Evolutionary conservation across 106 monocot genomes (phyloP).

Genomic region (Vanilla planifolia): DNA sequence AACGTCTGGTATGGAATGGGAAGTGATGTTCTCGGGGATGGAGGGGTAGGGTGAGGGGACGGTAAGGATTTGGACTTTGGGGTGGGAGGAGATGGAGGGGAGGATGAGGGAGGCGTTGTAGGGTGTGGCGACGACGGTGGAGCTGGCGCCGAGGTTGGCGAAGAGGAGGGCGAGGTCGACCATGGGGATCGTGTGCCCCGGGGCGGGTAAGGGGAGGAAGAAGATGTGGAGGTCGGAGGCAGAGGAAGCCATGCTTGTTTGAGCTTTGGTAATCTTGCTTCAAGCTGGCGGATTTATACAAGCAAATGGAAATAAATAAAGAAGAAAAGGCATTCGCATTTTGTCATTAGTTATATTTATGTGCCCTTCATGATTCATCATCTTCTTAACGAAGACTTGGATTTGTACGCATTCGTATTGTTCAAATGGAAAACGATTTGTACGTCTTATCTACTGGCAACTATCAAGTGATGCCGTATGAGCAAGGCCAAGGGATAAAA

Average conservation of each 20-base stretch:
- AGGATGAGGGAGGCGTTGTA: constrained; percentile 4
- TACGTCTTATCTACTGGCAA: too few species aligned
- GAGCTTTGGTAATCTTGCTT: too few species aligned
- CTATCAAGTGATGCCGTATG: too few species aligned
- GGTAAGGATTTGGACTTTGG: neutral
- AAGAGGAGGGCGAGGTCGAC: constrained; percentile 10
- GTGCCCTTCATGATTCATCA: too few species aligned
- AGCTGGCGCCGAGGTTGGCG: neutral
- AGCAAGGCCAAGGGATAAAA: too few species aligned
- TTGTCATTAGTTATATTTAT: too few species aligned
- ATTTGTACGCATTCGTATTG: too few species aligned
- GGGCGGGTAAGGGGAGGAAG: constrained; percentile 15
- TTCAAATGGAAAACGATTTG: too few species aligned
- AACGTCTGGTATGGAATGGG: neutral
- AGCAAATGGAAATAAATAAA: too few species aligned
- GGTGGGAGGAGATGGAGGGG: neutral
- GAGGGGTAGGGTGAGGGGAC: neutral
- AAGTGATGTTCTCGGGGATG: constrained; percentile 2
- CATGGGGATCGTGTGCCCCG: constrained; percentile 17
- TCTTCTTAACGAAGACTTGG: too few species aligned
- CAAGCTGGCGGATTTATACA: too few species aligned
- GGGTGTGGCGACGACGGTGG: constrained; percentile 14
- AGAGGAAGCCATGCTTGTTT: neutral
- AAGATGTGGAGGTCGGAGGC: constrained; percentile 15
- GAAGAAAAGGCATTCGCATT: too few species aligned